phyloP scores from a whole-genome alignment of 306 rosid species.

The Dryas octopetala region DNA sequence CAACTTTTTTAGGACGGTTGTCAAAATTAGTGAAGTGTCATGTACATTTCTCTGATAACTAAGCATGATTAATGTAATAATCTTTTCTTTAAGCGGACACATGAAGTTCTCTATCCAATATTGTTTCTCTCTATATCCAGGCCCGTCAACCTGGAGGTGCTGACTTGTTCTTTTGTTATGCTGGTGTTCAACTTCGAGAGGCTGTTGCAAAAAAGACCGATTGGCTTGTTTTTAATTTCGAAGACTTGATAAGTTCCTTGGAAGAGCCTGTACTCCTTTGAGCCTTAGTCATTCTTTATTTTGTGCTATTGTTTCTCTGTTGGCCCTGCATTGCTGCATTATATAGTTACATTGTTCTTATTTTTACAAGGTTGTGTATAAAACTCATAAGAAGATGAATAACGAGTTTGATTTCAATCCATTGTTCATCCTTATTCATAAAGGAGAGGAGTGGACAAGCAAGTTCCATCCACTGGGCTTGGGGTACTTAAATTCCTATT shows the following conservation, averaged over 20 bases:
- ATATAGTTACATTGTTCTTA: no score
- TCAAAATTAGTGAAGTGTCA: not conserved
- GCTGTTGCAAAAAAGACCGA: slow-evolving; percentile 83
- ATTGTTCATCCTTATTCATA: no score
- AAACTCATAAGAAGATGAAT: no score
- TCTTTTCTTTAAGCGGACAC: not conserved
- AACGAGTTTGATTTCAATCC: no score
- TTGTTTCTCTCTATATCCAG: slow-evolving; percentile 29
- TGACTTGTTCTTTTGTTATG: slow-evolving; percentile 80
- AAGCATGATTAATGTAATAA: not conserved
- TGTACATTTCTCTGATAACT: not conserved
- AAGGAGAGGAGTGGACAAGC: no score
- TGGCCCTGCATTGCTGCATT: no score
- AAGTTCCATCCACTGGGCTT: no score
- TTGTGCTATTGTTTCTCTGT: not conserved
- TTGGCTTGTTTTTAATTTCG: slow-evolving; percentile 70
- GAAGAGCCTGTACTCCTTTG: not conserved
- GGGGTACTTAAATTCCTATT: no score
- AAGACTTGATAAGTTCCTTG: slow-evolving; percentile 53
- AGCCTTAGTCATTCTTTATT: not conserved
- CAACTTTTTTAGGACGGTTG: not conserved
- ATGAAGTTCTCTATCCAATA: slow-evolving; percentile 9
- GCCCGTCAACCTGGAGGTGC: slow-evolving; percentile 93
- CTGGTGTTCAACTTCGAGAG: slow-evolving; percentile 81
- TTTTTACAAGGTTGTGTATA: no score